These are phyloP conservation scores for Austroboletus niveus DNA, from an alignment of 1,284 basidiomycete genomes.

Conservation along the genomic window DNA sequence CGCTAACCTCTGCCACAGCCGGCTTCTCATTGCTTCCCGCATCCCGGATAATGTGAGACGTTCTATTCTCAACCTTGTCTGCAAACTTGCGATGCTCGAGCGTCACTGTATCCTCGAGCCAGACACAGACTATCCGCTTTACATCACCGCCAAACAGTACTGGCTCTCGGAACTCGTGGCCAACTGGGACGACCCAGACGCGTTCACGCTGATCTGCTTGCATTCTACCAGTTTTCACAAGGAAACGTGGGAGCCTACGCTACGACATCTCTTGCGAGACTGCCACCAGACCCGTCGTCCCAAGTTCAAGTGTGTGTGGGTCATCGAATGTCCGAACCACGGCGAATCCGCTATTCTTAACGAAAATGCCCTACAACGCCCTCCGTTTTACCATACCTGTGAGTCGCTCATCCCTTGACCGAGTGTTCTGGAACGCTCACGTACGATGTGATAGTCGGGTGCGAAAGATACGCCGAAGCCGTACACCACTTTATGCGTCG, in stretches of 20 bases:
- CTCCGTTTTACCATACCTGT: constrained; percentile 47
- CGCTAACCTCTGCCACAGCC: too few species aligned
- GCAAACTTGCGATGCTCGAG: constrained; percentile 17
- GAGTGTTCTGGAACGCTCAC: neutral
- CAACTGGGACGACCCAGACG: constrained; percentile 34
- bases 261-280: constrained; percentile 29
- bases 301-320: constrained; percentile 50
- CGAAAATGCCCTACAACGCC: constrained; percentile 36
- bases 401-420: constrained; percentile 16
- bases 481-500: constrained; percentile 51
- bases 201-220: constrained; percentile 52
- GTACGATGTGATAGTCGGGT: constrained; percentile 45
- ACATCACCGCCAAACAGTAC: constrained; percentile 55
- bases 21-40: too few species aligned
- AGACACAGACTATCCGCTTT: constrained; percentile 43
- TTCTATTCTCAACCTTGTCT: too few species aligned
- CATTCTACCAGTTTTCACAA: constrained; percentile 69
- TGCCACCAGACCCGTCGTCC: constrained; percentile 13
- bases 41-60: too few species aligned
- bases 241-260: constrained; percentile 62
- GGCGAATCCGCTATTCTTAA: constrained; percentile 46
- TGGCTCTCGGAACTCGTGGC: constrained; percentile 41
- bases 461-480: constrained; percentile 54
- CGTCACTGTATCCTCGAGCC: constrained; percentile 25
- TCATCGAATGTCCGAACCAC: constrained; percentile 54